Base-by-base conservation (phyloP, 495 filamentous ascomycete genomes). In the Penicillium angulare region DNA sequence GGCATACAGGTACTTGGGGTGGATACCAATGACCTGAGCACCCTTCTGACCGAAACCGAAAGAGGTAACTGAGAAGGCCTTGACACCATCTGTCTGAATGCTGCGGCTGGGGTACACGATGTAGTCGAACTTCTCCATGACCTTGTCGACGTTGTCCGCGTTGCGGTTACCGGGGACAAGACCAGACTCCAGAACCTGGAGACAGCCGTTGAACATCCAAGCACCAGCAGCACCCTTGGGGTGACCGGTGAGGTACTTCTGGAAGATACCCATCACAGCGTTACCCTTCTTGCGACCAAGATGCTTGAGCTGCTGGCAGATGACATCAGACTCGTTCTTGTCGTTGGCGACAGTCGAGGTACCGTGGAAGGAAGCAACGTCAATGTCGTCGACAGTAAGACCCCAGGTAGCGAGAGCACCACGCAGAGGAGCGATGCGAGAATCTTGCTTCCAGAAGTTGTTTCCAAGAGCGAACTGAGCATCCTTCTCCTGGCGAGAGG, bases 41-140 rank as follows among this genome's bases (percentile, higher is more conserved):
- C 93, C 93, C 82, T 97, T 97, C 72, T 99, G 93, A 51, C 93
- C 93, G 76, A 99, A 99, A 71, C 93, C 93, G 72, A 99, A 99
- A 2, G 93, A 99, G 12, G 95, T 99, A 47, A 99, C 87, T 0
- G 90, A 95, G 81, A 99, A 97, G 5, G 93, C 93, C 72, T 96
- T 97, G 73, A 99, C 76, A 47, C 95, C 93, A 62, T 97, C 93
- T 22, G 93, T 99, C 75, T 99, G 95, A 61, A 99, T 92, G 72
- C 81, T 90, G 49, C 86, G 86, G 68, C 86, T 95, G 33, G 93
- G 93, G 71, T 97, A 99, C 50, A 97, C 88, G 56, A 99, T 96
- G 76, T 95, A 87, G 65, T 97, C 92, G 63, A 92, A 99, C 64
- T 96, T 80, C 77, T 97, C 92, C 84, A 99, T 90, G 48, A 89